phyloP scores from a whole-genome alignment of 306 rosid genomes.

The Quercus berberidifolia region DNA sequence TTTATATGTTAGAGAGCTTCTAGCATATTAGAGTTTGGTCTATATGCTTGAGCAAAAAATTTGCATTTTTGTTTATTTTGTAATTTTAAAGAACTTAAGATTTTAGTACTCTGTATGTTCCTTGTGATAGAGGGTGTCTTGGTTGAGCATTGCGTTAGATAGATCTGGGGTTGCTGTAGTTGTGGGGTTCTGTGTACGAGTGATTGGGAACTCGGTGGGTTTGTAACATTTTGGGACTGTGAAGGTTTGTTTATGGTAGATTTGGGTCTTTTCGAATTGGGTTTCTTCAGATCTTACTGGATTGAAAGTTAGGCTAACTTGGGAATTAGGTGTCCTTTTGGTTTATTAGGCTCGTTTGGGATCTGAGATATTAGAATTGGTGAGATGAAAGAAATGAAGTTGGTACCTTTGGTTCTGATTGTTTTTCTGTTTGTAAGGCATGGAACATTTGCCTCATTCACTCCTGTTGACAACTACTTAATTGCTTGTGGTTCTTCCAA shows the following conservation, averaged over 20 bases:
- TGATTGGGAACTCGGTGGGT: constrained; percentile 24
- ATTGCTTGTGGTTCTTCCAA: constrained; percentile 79
- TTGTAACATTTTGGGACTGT: constrained; percentile 12
- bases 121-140: not conserved
- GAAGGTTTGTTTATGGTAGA: not conserved
- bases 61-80: not conserved
- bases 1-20: constrained; percentile 11
- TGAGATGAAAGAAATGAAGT: constrained; percentile 46
- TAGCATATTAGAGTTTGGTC: not conserved
- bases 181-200: not conserved
- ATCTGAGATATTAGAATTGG: constrained; percentile 22
- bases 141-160: constrained; percentile 11
- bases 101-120: not conserved
- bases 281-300: constrained; percentile 12
- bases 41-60: constrained; percentile 13
- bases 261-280: constrained; percentile 5
- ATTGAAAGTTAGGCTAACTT: constrained; percentile 8
- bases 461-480: constrained; percentile 70
- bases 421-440: constrained; percentile 28
- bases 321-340: not conserved
- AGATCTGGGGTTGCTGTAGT: constrained; percentile 26
- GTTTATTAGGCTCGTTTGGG: not conserved
- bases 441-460: constrained; percentile 49
- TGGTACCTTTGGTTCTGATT: constrained; percentile 38
- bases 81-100: not conserved